phyloP scores from a whole-genome alignment of 176 grass and related monocot species.

The Rhipidocladum racemiflorum region DNA sequence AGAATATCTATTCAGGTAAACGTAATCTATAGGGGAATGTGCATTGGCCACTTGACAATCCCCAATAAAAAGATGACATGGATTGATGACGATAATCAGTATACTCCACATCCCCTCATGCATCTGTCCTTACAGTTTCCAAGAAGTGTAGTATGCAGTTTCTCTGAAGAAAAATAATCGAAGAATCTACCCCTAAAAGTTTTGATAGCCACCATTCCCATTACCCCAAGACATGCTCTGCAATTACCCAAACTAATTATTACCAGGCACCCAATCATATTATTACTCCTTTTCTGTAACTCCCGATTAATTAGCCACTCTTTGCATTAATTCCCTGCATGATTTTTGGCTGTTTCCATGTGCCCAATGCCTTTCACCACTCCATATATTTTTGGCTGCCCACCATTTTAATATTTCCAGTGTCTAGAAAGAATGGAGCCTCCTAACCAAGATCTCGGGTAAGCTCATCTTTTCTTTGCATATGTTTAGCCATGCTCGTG shows the following conservation, averaged over 20 bases:
- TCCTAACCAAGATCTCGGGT: conserved; percentile 25
- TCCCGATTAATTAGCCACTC: conserved; percentile 41
- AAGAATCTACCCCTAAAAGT: conserved; percentile 12
- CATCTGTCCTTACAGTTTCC: neutral
- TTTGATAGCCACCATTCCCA: conserved; percentile 26
- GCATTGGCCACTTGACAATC: neutral
- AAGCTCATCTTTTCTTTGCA: neutral
- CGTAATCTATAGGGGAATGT: neutral
- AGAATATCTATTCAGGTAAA: neutral
- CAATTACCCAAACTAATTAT: conserved; percentile 48
- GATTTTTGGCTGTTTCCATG: conserved; percentile 39
- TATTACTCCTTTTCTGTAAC: conserved; percentile 35
- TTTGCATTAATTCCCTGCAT: conserved; percentile 33
- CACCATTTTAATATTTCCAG: neutral
- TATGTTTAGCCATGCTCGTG: neutral
- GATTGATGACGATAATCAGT: neutral
- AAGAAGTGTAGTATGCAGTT: neutral
- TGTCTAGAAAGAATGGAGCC: conserved; percentile 21
- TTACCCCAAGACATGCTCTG: conserved; percentile 20
- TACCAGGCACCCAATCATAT: conserved; percentile 8
- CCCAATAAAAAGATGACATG: neutral
- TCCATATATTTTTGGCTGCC: conserved; percentile 10
- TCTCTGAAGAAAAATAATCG: neutral
- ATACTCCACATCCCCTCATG: neutral
- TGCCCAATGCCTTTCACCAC: conserved; percentile 19